phyloP scores from a whole-genome alignment of 805 yeast genomes.

The Alloascoidea hylecoeti region DNA sequence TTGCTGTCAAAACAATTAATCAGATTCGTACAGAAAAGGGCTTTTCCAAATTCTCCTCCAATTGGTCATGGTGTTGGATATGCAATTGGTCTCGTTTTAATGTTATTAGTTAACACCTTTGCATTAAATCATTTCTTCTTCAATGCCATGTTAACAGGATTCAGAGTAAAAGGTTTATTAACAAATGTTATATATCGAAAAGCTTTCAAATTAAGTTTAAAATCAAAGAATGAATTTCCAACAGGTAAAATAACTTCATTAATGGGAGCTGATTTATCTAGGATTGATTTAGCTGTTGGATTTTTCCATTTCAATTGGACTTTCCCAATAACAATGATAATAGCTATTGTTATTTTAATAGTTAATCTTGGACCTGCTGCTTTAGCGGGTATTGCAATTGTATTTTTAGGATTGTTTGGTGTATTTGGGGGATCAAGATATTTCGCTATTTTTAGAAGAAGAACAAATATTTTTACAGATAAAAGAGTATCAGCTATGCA shows the following conservation, averaged over 20 bases:
- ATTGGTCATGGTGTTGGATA: constrained; percentile 60
- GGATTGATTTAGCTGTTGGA: constrained; percentile 56
- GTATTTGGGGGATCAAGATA: constrained; percentile 29
- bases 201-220: constrained; percentile 41
- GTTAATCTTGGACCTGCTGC: constrained; percentile 53
- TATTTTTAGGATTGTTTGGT: constrained; percentile 10
- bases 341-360: constrained; percentile 43
- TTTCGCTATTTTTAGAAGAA: constrained; percentile 33
- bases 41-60: constrained; percentile 22
- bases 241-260: constrained; percentile 53
- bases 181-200: constrained; percentile 58
- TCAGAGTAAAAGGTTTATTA: constrained; percentile 46
- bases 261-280: constrained; percentile 58
- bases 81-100: constrained; percentile 50
- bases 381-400: constrained; percentile 43
- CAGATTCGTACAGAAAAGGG: constrained; percentile 37
- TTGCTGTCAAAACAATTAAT: constrained; percentile 52
- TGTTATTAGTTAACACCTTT: constrained; percentile 37
- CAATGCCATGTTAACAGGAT: constrained; percentile 43
- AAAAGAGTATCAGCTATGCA: constrained; percentile 55
- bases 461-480: constrained; percentile 47
- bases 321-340: constrained; percentile 43
- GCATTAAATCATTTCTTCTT: constrained; percentile 52
- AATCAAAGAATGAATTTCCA: constrained; percentile 40
- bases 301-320: constrained; percentile 46